Percentiles rank a stretch among this genome's conserved stretches.
These are phyloP conservation scores for Jaltomata sinuosa DNA, from an alignment of 257 asterid genomes.

Conservation along the genomic window DNA sequence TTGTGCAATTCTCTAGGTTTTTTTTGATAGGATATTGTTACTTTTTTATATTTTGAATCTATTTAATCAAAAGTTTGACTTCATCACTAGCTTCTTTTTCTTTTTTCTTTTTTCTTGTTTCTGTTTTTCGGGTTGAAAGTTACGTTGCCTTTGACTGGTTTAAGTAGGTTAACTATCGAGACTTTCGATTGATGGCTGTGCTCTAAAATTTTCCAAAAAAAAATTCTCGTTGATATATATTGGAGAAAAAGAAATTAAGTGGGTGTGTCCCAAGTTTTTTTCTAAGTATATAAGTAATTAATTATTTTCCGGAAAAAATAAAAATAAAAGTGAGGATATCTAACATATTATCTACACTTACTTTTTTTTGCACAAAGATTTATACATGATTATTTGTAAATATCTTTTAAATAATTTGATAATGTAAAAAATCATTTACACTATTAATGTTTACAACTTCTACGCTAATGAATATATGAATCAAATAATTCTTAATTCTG, in stretches of 20 bases:
- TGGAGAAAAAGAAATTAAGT: not conserved
- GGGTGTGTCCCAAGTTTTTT: not conserved
- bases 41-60: not conserved
- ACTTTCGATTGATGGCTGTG: not conserved
- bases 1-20: too few relatives aligned
- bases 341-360: too few relatives aligned
- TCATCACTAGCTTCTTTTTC: not conserved
- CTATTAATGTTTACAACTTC: too few relatives aligned
- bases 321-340: too few relatives aligned
- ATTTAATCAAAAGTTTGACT: not conserved
- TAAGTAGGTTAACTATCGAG: not conserved
- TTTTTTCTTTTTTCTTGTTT: not conserved
- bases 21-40: too few relatives aligned
- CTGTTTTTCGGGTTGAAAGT: too few relatives aligned
- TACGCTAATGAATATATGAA: too few relatives aligned
- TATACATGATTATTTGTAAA: not conserved
- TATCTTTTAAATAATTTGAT: too few relatives aligned
- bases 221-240: not conserved
- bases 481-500: not conserved
- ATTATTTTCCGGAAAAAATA: too few relatives aligned
- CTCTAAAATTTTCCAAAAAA: not conserved
- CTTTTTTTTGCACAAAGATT: too few relatives aligned
- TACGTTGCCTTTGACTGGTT: not conserved
- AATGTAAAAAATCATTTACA: too few relatives aligned
- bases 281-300: too few relatives aligned